These are phyloP conservation scores for Trichoderma gracile DNA, from an alignment of 2,329 filamentous ascomycete species.

Conservation along the genomic window DNA sequence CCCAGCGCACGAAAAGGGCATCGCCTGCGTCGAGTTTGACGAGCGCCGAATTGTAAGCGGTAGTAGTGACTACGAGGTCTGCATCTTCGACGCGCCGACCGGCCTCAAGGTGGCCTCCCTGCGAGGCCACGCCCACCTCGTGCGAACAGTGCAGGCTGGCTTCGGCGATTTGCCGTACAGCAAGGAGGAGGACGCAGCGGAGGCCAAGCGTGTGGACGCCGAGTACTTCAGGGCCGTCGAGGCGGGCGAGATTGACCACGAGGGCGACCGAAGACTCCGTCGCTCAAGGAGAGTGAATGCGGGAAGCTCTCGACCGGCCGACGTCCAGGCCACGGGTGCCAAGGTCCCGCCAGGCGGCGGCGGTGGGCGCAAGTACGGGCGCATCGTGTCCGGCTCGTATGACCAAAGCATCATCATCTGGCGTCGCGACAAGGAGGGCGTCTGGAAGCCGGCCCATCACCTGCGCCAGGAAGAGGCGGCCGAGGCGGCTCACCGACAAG, in stretches of 20 bases:
- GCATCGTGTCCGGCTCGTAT: slow-evolving; percentile 97
- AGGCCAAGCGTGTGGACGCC: slow-evolving; percentile 71
- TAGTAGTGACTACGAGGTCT: slow-evolving; percentile 93
- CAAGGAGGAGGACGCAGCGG: slow-evolving; percentile 68
- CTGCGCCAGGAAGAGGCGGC: slow-evolving; percentile 74
- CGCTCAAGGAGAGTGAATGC: slow-evolving; percentile 58
- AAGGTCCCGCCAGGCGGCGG: slow-evolving; percentile 89
- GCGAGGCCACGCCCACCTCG: slow-evolving; percentile 77
- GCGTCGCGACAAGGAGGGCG: slow-evolving; percentile 80
- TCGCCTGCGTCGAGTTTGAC: slow-evolving; percentile 97
- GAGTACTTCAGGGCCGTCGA: slow-evolving; percentile 66
- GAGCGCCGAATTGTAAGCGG: slow-evolving; percentile 91
- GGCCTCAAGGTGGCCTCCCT: slow-evolving; percentile 88
- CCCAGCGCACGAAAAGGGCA: slow-evolving; percentile 87
- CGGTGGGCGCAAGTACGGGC: slow-evolving; percentile 82
- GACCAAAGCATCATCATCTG: slow-evolving; percentile 96
- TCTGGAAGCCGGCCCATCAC: slow-evolving; percentile 77
- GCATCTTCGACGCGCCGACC: slow-evolving; percentile 86
- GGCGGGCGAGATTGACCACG: slow-evolving; percentile 49
- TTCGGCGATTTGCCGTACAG: slow-evolving; percentile 88
- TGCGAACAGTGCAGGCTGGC: slow-evolving; percentile 91
- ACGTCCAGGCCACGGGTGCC: slow-evolving; percentile 78
- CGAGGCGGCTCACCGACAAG: slow-evolving; percentile 46
- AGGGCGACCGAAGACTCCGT: slow-evolving; percentile 37
- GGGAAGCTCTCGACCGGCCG: slow-evolving; percentile 71